Conservation (phyloP, 2,329 filamentous ascomycete genomes). For the Tothia fuscella region DNA sequence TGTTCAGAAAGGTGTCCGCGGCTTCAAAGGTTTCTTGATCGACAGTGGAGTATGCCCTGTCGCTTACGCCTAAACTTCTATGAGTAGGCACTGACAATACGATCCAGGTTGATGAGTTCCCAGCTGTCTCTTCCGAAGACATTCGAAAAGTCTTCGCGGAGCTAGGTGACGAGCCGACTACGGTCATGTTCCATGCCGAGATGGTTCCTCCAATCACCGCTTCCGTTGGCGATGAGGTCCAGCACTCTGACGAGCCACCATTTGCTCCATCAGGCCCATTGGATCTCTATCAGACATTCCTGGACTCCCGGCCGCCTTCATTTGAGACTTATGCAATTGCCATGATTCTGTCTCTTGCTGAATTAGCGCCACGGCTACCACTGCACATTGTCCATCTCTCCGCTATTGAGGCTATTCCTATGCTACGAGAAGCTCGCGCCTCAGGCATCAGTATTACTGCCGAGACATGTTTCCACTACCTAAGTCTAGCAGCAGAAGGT, state of each 20-base stretch:
- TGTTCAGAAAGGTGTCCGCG: slow-evolving; percentile 74
- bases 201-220: slow-evolving; percentile 84
- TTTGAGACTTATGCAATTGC: slow-evolving; percentile 89
- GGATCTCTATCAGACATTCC: slow-evolving; percentile 76
- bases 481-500: slow-evolving; percentile 70
- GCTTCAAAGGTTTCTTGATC: slow-evolving; percentile 96
- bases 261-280: slow-evolving; percentile 59
- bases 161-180: slow-evolving; percentile 70
- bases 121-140: slow-evolving; percentile 70
- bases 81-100: slow-evolving; percentile 8
- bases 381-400: slow-evolving; percentile 92
- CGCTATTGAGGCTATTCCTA: slow-evolving; percentile 74
- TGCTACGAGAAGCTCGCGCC: slow-evolving; percentile 61
- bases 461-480: slow-evolving; percentile 93
- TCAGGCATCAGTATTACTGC: slow-evolving; percentile 76
- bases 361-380: slow-evolving; percentile 66
- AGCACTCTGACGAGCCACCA: slow-evolving; percentile 52
- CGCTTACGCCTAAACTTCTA: neutral
- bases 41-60: slow-evolving; percentile 69
- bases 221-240: slow-evolving; percentile 67
- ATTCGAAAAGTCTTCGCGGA: slow-evolving; percentile 69
- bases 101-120: slow-evolving; percentile 80
- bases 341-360: slow-evolving; percentile 71
- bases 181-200: slow-evolving; percentile 97
- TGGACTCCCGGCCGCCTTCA: slow-evolving; percentile 74